Percentiles rank a stretch among this genome's conserved stretches.
Evolutionary conservation across 177 flowering plant genomes (phyloP).

Genomic region (Tripterygium wilfordii): DNA sequence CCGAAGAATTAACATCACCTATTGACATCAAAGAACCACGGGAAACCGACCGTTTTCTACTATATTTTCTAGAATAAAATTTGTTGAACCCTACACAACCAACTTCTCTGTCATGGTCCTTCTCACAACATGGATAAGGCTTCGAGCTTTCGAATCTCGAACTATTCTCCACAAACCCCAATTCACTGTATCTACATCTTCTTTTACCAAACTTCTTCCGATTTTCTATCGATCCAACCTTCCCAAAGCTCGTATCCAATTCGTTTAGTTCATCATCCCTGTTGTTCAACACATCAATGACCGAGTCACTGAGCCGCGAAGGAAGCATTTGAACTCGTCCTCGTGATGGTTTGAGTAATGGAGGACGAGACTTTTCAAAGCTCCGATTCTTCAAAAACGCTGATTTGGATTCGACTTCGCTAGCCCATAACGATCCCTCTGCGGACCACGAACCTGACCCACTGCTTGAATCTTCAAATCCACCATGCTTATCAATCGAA

Average conservation of each 20-base stretch:
- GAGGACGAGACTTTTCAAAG: slow-evolving; percentile 20
- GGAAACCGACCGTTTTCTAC: slow-evolving; percentile 5
- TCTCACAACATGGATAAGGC: not conserved
- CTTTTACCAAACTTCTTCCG: not conserved
- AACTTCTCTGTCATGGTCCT: slow-evolving; percentile 3
- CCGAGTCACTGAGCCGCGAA: slow-evolving; percentile 51
- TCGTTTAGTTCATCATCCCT: slow-evolving; percentile 17
- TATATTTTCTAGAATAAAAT: slow-evolving; percentile 3
- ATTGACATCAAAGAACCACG: no score
- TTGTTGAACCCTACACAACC: slow-evolving; percentile 1
- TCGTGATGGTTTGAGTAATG: slow-evolving; percentile 43
- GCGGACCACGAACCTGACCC: slow-evolving; percentile 30
- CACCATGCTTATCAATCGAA: slow-evolving; percentile 15
- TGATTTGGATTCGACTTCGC: slow-evolving; percentile 10
- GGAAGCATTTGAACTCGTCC: slow-evolving; percentile 61
- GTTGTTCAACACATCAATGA: slow-evolving; percentile 45
- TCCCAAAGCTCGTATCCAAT: slow-evolving; percentile 12
- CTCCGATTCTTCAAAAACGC: slow-evolving; percentile 11
- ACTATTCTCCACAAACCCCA: slow-evolving; percentile 2
- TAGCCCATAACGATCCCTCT: slow-evolving; percentile 20
- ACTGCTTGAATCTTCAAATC: slow-evolving; percentile 22
- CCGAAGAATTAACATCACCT: no score
- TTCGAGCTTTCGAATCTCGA: slow-evolving; percentile 7
- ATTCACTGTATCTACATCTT: not conserved
- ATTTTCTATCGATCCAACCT: slow-evolving; percentile 4